Base-by-base conservation (phyloP, 805 yeast species). In the Schwanniomyces pseudopolymorphus region DNA sequence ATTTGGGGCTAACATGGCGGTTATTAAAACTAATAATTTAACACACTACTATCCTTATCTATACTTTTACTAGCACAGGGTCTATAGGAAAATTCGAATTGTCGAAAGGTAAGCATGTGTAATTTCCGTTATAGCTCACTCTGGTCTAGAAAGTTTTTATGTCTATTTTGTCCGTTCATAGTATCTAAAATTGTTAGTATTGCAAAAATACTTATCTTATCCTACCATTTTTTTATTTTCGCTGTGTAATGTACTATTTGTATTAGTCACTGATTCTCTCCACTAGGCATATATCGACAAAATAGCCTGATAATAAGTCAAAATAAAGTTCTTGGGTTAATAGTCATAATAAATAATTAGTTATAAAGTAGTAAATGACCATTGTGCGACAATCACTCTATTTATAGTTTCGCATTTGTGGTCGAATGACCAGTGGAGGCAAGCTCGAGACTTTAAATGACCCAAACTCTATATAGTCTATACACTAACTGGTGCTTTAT, bases 61-160 rank as follows among this genome's bases (percentile, higher is more conserved):
- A 14, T 31, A 31, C 35, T 31, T 7, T 14, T 7, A 3, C 16
- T 7, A 14, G 13, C 19, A 17, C 35, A 31, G 13, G 11, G 5
- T 5, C 25, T 22, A 14, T 14, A 14, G 6, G 20, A 31, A 26
- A 7, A 9, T 26, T 11, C 20, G 35, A 16, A 31, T 31, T 31
- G 19, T 31, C 35, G 35, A 31, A 31, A 31, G 35, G 35, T 7
- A 31, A 31, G 20, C 35, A 31, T 14, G 20, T 7, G 5, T 37
- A 24, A 37, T 21, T 37, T 21, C 39, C 20, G 25, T 24, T 37
- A 20, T 8, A 16, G 9, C 44, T 17, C 22, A 33, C 28, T 35
- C 44, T 42, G 44, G 44, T 33, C 44, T 42, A 35, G 39, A 42
- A 31, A 24, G 16, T 19, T 14, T 20, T 42, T 33, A 42, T 42